Evolutionary conservation across 2,329 filamentous ascomycete species (phyloP).

Genomic region (Pyrenochaeta sp.): DNA sequence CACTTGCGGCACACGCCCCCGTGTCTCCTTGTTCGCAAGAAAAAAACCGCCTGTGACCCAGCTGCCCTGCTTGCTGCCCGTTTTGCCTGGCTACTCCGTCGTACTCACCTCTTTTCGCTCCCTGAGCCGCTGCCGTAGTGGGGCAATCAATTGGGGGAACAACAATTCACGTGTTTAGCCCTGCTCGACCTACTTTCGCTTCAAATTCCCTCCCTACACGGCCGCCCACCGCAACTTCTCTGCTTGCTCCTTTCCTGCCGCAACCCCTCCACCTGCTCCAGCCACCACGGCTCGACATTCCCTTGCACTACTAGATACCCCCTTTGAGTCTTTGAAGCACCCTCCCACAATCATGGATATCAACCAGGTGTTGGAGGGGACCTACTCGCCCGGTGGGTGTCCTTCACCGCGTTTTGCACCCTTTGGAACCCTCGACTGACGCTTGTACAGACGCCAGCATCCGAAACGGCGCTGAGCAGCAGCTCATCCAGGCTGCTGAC

Average conservation of each 20-base stretch:
- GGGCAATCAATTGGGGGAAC: constrained; percentile 40
- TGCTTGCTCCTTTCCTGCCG: constrained; percentile 22
- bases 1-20: not conserved
- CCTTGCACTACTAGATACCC: constrained; percentile 29
- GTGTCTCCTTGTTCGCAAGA: no score
- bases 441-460: constrained; percentile 78
- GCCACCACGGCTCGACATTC: constrained; percentile 27
- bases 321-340: constrained; percentile 30
- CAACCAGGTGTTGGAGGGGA: constrained; percentile 96
- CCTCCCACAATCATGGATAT: constrained; percentile 81
- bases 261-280: constrained; percentile 25
- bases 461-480: constrained; percentile 91
- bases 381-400: constrained; percentile 86
- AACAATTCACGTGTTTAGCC: constrained; percentile 51
- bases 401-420: constrained; percentile 15
- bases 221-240: constrained; percentile 46
- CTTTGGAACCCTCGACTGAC: constrained; percentile 45
- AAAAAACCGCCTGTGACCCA: no score
- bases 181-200: constrained; percentile 48
- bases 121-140: constrained; percentile 32
- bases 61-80: constrained; percentile 1
- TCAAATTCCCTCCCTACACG: constrained; percentile 48
- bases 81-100: constrained; percentile 6
- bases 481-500: constrained; percentile 90
- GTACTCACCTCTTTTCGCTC: constrained; percentile 20